These are phyloP conservation scores for Capsicum pubescens DNA, from an alignment of 257 asterid species.

Conservation along the genomic window DNA sequence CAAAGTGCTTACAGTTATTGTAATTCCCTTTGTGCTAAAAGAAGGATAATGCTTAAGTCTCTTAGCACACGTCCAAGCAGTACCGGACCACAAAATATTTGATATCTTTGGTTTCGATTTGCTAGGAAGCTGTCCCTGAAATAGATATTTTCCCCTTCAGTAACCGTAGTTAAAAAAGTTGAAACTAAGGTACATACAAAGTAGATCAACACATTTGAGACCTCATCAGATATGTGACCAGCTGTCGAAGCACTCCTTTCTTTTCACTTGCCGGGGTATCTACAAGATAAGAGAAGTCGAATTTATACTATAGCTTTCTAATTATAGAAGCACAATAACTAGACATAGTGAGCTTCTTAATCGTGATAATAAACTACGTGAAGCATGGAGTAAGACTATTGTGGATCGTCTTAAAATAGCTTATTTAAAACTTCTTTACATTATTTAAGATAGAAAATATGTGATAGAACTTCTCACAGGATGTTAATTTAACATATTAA, in stretches of 20 bases:
- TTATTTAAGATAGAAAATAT: background rate
- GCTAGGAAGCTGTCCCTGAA: constrained; percentile 39
- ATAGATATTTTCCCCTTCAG: constrained; percentile 20
- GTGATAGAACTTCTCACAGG: too few relatives aligned
- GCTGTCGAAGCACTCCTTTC: constrained; percentile 25
- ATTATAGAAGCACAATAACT: background rate
- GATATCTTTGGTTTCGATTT: constrained; percentile 34
- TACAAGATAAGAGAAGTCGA: too few relatives aligned
- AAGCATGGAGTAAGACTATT: background rate
- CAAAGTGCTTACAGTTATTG: constrained; percentile 48
- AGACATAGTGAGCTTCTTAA: background rate
- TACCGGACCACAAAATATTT: constrained; percentile 57
- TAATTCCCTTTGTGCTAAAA: constrained; percentile 41
- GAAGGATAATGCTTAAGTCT: constrained; percentile 63
- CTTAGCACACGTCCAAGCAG: constrained; percentile 50
- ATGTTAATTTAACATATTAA: too few relatives aligned
- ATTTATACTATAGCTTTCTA: background rate
- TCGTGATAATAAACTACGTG: background rate
- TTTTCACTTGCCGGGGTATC: too few relatives aligned
- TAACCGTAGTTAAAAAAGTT: constrained; percentile 29
- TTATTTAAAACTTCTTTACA: background rate
- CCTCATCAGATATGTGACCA: constrained; percentile 35
- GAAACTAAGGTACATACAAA: background rate
- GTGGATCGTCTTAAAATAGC: background rate
- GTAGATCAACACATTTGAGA: constrained; percentile 16